Evolutionary conservation across 306 rosid species (phyloP), one percentile per base, ranked within the genome.

Genomic region (Castanea sativa): DNA sequence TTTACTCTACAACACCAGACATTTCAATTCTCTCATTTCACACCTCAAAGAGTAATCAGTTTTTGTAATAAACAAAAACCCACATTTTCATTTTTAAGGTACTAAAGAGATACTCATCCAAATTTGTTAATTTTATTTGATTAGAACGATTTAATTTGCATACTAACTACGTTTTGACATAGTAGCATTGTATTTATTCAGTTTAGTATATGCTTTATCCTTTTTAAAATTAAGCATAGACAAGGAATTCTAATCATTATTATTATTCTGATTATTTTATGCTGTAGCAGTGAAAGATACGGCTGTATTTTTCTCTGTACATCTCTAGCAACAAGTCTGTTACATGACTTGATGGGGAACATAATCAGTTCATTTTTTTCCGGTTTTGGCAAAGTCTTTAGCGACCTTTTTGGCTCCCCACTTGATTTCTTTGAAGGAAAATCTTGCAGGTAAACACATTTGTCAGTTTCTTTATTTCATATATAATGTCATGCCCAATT

Each of bases 341-440:
- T 21, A 19, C 82, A 6, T 16, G 59, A 76, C 32, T 27, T 60
- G 63, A 86, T 91, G 91, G 97, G 93, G 67, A 86, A 86, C 68
- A 67, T 89, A 53, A 71, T 88, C 61, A 83, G 87, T 33, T 88
- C 92, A 0, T 74, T 89, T 75, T 86, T 84, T 73, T 88, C 93
- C 0, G 91, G 92, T 7, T 49, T 90, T 0, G 92, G 83, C 71
- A 30, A 88, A 1, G 81, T 27, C 61, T 4, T 92, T 68, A 88
- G 91, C 61, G 82, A 88, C 13, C 38, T 83, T 19, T 87, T 92
- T 20, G 84, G 71, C 80, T 84, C 89, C 69, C 90, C 97, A 10
- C 18, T 88, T 65, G 92, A 87, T 55, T 92, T 88, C 71, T 83
- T 92, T 20, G 82, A 92, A 1, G 97, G 93, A 68, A 91, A 90